Evolutionary conservation across 768 basidiomycete species (phyloP).

Genomic region (Lactifluus piperatus): DNA sequence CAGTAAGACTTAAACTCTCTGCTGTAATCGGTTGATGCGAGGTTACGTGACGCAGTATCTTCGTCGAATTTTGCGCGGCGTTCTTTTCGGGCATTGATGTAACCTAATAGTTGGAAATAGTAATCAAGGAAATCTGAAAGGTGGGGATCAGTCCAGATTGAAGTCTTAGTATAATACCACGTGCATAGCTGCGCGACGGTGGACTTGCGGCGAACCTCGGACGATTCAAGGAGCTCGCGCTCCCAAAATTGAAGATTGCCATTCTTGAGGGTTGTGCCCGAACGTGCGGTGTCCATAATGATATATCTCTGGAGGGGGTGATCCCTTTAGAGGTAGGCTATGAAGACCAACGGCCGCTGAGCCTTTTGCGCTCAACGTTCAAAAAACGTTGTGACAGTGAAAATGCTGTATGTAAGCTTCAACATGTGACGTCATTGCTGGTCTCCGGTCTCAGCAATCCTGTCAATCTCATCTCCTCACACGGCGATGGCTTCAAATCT

Average conservation of each 20-base stretch:
- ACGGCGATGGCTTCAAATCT: slow-evolving; percentile 31
- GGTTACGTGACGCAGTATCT: slow-evolving; percentile 64
- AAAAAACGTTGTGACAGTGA: too few relatives aligned
- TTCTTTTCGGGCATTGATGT: slow-evolving; percentile 78
- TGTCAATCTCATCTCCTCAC: not conserved
- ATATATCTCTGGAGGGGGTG: slow-evolving; percentile 48
- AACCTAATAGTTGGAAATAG: slow-evolving; percentile 92
- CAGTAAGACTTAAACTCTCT: slow-evolving; percentile 91
- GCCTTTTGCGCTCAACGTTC: slow-evolving; percentile 64
- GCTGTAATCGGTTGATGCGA: slow-evolving; percentile 45
- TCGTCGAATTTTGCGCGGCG: slow-evolving; percentile 75
- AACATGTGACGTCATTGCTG: not conserved
- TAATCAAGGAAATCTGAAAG: slow-evolving; percentile 88
- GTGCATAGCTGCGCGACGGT: slow-evolving; percentile 95
- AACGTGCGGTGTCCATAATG: slow-evolving; percentile 58
- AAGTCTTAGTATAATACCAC: slow-evolving; percentile 25
- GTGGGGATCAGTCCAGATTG: slow-evolving; percentile 9
- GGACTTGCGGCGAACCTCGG: slow-evolving; percentile 89
- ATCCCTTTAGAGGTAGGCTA: slow-evolving; percentile 51
- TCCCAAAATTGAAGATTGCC: slow-evolving; percentile 70
- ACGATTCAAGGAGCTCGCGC: slow-evolving; percentile 68
- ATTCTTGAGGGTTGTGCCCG: slow-evolving; percentile 45
- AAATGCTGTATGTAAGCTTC: slow-evolving; percentile 33
- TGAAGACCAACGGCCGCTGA: slow-evolving; percentile 36
- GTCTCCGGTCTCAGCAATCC: not conserved